These are phyloP conservation scores for Endoconidiophora polonica DNA, from an alignment of 2,329 filamentous ascomycete genomes.

Conservation along the genomic window DNA sequence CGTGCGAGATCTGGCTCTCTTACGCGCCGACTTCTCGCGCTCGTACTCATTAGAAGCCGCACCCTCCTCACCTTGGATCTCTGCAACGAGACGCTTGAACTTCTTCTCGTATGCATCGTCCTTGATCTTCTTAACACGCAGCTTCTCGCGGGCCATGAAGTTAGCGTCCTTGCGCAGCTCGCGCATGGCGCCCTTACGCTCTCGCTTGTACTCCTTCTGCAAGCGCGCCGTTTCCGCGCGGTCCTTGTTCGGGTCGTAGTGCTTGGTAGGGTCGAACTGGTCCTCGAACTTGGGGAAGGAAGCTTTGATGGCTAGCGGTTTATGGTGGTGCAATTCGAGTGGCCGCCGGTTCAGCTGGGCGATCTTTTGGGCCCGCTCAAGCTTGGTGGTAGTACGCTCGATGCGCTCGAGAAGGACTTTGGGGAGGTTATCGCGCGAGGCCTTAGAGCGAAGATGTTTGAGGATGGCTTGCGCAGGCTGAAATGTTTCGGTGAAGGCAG, in stretches of 20 bases:
- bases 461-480: slow-evolving; percentile 43
- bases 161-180: slow-evolving; percentile 90
- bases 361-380: slow-evolving; percentile 39
- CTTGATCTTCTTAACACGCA: slow-evolving; percentile 82
- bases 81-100: slow-evolving; percentile 76
- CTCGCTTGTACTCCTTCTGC: slow-evolving; percentile 80
- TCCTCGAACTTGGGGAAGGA: slow-evolving; percentile 93
- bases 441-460: slow-evolving; percentile 35
- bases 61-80: slow-evolving; percentile 92
- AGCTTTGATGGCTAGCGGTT: slow-evolving; percentile 71
- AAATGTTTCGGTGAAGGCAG: slow-evolving; percentile 54
- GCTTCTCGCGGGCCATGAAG: slow-evolving; percentile 80
- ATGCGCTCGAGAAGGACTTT: slow-evolving; percentile 24
- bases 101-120: slow-evolving; percentile 94
- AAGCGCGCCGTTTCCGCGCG: slow-evolving; percentile 73
- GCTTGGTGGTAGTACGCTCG: slow-evolving; percentile 27
- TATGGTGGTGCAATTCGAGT: slow-evolving; percentile 77
- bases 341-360: slow-evolving; percentile 55
- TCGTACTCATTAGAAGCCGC: slow-evolving; percentile 77
- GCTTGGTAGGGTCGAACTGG: slow-evolving; percentile 80
- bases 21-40: slow-evolving; percentile 62
- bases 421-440: slow-evolving; percentile 22
- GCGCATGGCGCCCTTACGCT: slow-evolving; percentile 85
- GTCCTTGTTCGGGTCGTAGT: slow-evolving; percentile 92
- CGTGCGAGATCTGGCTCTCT: slow-evolving; percentile 36